Conservation (phyloP, 768 basidiomycete genomes). For the Hortiboletus campestris region DNA sequence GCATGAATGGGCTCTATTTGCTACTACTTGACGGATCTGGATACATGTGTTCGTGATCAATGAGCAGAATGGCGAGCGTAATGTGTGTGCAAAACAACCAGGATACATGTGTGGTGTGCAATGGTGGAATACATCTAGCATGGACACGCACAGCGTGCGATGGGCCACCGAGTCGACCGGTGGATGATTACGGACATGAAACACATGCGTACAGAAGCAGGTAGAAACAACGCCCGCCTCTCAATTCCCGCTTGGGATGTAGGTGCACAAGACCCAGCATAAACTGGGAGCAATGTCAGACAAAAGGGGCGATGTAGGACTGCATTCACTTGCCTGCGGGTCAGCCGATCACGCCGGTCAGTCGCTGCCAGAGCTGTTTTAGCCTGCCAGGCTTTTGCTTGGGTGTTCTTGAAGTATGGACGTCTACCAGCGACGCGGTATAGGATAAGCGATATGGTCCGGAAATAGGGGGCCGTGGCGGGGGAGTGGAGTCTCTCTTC, state of each 20-base stretch:
- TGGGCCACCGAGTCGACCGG: slow-evolving; percentile 20
- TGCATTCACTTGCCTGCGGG: background rate
- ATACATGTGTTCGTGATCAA: slow-evolving; percentile 12
- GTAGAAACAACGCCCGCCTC: background rate
- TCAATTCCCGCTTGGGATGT: background rate
- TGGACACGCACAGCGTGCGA: slow-evolving; percentile 26
- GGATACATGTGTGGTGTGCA: slow-evolving; percentile 21
- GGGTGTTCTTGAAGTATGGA: slow-evolving; percentile 11
- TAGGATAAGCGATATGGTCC: slow-evolving; percentile 32
- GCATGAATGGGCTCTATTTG: slow-evolving; percentile 13
- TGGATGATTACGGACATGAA: slow-evolving; percentile 15
- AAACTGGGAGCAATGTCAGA: background rate
- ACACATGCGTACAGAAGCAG: slow-evolving; percentile 1
- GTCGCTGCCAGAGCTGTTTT: slow-evolving; percentile 27
- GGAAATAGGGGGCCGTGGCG: slow-evolving; percentile 30
- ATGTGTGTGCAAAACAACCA: slow-evolving; percentile 13
- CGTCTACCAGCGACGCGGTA: slow-evolving; percentile 33
- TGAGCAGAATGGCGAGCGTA: slow-evolving; percentile 9
- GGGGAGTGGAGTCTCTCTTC: slow-evolving; percentile 17
- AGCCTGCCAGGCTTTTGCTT: slow-evolving; percentile 25
- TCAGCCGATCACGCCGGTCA: slow-evolving; percentile 23
- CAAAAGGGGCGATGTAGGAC: background rate
- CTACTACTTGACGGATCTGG: slow-evolving; percentile 11
- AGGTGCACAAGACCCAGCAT: background rate
- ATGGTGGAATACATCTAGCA: slow-evolving; percentile 10